Percentiles rank a stretch among this genome's conserved stretches.
Evolutionary conservation across 805 yeast species (phyloP).

Genomic region (Myxozyma melibiosi): DNA sequence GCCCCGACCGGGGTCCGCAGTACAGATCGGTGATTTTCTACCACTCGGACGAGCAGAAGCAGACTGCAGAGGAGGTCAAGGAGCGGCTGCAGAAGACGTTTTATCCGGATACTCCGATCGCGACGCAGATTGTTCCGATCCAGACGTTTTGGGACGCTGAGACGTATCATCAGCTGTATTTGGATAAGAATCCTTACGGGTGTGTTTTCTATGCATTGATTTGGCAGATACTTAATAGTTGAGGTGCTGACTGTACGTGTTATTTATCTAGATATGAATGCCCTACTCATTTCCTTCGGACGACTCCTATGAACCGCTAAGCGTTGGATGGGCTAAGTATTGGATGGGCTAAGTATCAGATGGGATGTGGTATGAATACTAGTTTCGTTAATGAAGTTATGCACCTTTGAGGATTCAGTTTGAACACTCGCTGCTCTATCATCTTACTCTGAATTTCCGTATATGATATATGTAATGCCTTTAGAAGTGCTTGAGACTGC

Average conservation of each 20-base stretch:
- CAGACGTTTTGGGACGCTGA: constrained; percentile 88
- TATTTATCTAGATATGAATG: constrained; percentile 57
- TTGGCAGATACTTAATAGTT: background rate
- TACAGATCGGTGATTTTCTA: constrained; percentile 83
- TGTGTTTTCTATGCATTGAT: constrained; percentile 38
- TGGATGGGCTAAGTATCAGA: too few species aligned
- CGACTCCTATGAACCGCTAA: constrained; percentile 35
- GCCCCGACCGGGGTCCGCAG: constrained; percentile 87
- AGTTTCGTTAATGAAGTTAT: too few species aligned
- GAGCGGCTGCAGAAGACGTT: constrained; percentile 68
- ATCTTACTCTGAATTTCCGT: too few species aligned
- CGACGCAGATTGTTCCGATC: constrained; percentile 69
- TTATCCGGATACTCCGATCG: constrained; percentile 67
- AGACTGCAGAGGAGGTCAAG: constrained; percentile 49
- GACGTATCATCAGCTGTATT: constrained; percentile 84
- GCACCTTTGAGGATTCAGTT: too few species aligned
- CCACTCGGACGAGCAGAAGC: constrained; percentile 54
- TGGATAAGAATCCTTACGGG: constrained; percentile 78
- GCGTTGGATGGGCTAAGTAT: too few species aligned
- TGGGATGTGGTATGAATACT: too few species aligned
- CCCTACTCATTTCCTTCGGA: constrained; percentile 82
- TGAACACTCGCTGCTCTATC: too few species aligned
- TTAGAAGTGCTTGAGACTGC: too few species aligned
- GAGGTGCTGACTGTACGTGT: background rate
- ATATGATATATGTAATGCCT: too few species aligned